Percentiles rank a stretch among this genome's conserved stretches.
Conservation (phyloP, 257 asterid species). For the Solanum rostratum region DNA sequence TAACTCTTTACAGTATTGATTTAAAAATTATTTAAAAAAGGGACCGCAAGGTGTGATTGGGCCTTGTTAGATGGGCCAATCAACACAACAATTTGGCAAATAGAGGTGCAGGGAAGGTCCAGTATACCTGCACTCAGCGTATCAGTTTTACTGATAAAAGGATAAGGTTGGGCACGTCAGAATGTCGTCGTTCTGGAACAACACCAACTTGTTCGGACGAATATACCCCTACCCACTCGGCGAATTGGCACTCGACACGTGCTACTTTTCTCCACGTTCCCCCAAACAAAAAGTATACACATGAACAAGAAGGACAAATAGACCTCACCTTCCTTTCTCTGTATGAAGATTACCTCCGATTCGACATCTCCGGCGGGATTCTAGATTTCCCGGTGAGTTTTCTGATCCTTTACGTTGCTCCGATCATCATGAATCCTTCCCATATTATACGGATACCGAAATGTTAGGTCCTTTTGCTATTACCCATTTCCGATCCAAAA, state of each 20-base stretch:
- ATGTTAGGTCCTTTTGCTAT: conserved; percentile 36
- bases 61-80: background rate
- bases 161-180: conserved; percentile 3
- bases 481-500: conserved; percentile 23
- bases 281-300: background rate
- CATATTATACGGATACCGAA: background rate
- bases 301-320: background rate
- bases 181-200: background rate
- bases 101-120: background rate
- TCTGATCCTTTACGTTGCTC: background rate
- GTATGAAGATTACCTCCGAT: background rate
- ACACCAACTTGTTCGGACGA: background rate
- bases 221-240: background rate
- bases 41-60: background rate
- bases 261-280: background rate
- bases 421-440: background rate
- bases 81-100: background rate
- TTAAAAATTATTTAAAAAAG: background rate
- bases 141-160: background rate
- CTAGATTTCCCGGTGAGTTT: background rate
- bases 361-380: background rate
- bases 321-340: background rate
- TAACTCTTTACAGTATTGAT: too few relatives aligned
- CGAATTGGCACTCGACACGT: background rate
- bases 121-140: background rate